phyloP scores from a whole-genome alignment of 2,329 filamentous ascomycete genomes.

The Tolypocladium amazonense region DNA sequence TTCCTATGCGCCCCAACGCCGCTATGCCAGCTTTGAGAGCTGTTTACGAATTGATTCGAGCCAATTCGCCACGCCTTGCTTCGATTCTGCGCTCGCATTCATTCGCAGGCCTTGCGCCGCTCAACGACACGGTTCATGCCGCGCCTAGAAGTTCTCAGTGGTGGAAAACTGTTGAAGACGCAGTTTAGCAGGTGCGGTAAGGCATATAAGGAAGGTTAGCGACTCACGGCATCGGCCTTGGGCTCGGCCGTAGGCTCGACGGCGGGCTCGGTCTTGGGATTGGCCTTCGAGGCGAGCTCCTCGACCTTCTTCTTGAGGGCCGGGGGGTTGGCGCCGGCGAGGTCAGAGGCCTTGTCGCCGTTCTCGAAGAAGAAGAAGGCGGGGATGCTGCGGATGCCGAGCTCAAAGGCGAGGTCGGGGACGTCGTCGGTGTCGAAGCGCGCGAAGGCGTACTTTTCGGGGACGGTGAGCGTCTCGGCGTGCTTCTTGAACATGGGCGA shows the following conservation, averaged over 20 bases:
- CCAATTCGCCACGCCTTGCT: not conserved
- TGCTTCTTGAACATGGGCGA: slow-evolving; percentile 42
- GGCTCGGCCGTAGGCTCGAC: too few relatives aligned
- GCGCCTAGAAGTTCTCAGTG: slow-evolving; percentile 10
- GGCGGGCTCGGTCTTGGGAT: slow-evolving; percentile 3
- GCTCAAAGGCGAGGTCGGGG: slow-evolving; percentile 35
- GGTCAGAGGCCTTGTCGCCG: slow-evolving; percentile 33
- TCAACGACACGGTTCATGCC: not conserved
- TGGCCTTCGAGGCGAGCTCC: slow-evolving; percentile 13
- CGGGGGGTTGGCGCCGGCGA: slow-evolving; percentile 27
- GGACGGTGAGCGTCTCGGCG: slow-evolving; percentile 23
- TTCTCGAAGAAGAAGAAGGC: slow-evolving; percentile 51
- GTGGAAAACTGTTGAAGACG: slow-evolving; percentile 9
- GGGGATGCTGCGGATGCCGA: slow-evolving; percentile 45
- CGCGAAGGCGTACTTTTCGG: slow-evolving; percentile 39
- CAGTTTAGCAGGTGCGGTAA: not conserved
- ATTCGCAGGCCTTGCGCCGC: not conserved
- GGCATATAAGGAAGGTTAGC: not conserved
- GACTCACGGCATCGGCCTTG: slow-evolving; percentile 6
- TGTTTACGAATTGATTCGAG: not conserved
- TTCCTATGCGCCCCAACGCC: not conserved
- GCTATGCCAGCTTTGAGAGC: not conserved
- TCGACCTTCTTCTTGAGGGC: slow-evolving; percentile 19
- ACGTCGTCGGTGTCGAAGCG: slow-evolving; percentile 49
- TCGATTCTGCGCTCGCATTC: not conserved